These are phyloP conservation scores for Dryas integrifolia DNA, from an alignment of 331 rosid genomes.

Conservation along the genomic window DNA sequence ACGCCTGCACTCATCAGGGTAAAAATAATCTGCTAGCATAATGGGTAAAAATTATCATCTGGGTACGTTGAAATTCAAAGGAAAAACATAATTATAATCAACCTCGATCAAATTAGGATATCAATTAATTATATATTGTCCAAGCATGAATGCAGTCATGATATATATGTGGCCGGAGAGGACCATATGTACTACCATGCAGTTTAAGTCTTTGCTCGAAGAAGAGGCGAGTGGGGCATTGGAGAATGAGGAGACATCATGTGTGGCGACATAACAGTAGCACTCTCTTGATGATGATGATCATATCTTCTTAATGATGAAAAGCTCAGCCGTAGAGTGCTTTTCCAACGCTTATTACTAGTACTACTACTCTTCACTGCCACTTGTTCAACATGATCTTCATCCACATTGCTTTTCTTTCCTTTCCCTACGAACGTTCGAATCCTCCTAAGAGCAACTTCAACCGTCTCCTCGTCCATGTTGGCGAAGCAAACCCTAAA, in stretches of 20 bases:
- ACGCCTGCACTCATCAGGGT: no score
- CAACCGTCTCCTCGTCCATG: conserved; percentile 68
- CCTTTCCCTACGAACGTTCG: conserved; percentile 44
- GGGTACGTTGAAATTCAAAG: background rate
- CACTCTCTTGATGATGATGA: conserved; percentile 25
- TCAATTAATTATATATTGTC: background rate
- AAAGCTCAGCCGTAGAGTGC: conserved; percentile 53
- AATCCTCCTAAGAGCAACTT: conserved; percentile 62
- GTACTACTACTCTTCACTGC: background rate
- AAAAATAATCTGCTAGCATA: background rate
- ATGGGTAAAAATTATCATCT: background rate
- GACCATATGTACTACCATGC: background rate
- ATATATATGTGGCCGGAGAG: no score
- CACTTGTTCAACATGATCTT: background rate
- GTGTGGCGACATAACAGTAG: conserved; percentile 45
- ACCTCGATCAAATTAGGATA: background rate
- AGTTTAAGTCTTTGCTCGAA: conserved; percentile 43
- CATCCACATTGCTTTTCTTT: background rate
- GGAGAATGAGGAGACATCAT: conserved; percentile 73
- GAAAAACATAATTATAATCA: background rate
- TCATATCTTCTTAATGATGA: conserved; percentile 43
- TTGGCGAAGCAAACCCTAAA: conserved; percentile 90
- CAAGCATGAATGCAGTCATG: background rate
- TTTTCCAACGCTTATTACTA: conserved; percentile 35
- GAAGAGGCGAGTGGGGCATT: conserved; percentile 67